A percentile compares a stretch with the other conserved stretches of the same genome.
phyloP scores from a whole-genome alignment of 495 filamentous ascomycete genomes.

The Penicillium nucicola region DNA sequence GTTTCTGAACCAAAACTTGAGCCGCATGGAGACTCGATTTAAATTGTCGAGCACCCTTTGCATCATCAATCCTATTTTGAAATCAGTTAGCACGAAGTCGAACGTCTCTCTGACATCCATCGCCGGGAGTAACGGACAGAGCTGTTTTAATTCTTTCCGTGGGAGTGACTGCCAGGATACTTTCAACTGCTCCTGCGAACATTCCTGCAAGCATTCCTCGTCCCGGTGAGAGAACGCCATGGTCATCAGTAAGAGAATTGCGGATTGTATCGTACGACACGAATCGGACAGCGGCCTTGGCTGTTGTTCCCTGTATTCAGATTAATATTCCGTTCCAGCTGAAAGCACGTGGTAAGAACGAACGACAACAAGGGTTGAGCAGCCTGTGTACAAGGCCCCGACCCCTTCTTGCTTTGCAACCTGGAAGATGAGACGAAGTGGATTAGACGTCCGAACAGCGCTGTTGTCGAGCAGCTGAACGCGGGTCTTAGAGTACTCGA shows the following conservation, averaged over 20 bases:
- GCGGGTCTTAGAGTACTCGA: conserved; percentile 66
- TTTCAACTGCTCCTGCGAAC: conserved; percentile 57
- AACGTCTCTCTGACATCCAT: too few relatives aligned
- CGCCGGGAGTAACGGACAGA: conserved; percentile 30
- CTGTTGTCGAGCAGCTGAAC: conserved; percentile 53
- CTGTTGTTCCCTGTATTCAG: conserved; percentile 45
- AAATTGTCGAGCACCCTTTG: conserved; percentile 49
- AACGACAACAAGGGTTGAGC: conserved; percentile 54
- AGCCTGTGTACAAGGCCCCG: conserved; percentile 60
- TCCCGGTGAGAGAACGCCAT: conserved; percentile 50
- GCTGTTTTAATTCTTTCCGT: conserved; percentile 68
- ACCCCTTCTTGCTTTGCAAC: conserved; percentile 54
- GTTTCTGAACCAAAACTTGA: conserved; percentile 40
- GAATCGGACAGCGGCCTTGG: conserved; percentile 65
- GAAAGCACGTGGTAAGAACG: not conserved
- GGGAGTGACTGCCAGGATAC: conserved; percentile 59
- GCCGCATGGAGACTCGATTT: conserved; percentile 50
- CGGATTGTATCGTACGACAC: conserved; percentile 65
- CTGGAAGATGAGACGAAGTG: conserved; percentile 48
- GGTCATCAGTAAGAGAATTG: conserved; percentile 54
- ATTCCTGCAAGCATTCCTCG: conserved; percentile 61
- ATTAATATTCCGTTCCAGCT: not conserved
- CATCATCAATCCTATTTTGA: conserved; percentile 58
- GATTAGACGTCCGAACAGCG: conserved; percentile 45
- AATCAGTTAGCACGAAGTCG: not conserved